Conservation (phyloP, 129 eudicot species). For the Escallonia rubra region DNA sequence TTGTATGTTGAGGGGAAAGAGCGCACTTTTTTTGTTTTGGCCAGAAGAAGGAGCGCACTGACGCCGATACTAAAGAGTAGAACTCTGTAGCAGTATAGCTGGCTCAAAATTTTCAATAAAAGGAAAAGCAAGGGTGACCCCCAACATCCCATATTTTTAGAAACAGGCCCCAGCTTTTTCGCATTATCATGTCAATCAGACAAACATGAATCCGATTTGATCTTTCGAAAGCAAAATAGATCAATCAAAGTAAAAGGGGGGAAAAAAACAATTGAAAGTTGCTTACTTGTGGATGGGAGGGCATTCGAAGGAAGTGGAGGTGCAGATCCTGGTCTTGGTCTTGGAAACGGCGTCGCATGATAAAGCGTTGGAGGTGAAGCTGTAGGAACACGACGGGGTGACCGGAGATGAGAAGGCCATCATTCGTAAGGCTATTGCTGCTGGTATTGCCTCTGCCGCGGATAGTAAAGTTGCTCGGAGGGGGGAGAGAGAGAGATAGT, state of each 20-base stretch:
- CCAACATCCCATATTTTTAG: not conserved
- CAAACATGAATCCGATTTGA: not conserved
- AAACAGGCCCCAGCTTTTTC: too few relatives aligned
- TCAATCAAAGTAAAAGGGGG: not conserved
- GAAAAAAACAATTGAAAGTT: not conserved
- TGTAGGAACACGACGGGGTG: constrained; percentile 27
- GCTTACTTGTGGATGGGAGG: constrained; percentile 25
- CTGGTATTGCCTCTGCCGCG: too few relatives aligned
- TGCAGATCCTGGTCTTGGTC: constrained; percentile 15
- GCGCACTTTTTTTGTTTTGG: too few relatives aligned
- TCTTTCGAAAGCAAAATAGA: not conserved
- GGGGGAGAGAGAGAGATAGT: too few relatives aligned
- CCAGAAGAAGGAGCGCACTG: too few relatives aligned
- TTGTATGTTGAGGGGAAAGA: too few relatives aligned
- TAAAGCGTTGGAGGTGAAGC: constrained; percentile 14
- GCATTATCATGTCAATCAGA: not conserved
- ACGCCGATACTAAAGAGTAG: too few relatives aligned
- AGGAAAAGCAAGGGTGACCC: not conserved
- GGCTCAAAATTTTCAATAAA: not conserved
- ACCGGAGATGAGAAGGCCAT: constrained; percentile 16
- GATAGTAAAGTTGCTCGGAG: too few relatives aligned
- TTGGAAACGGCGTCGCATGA: constrained; percentile 13
- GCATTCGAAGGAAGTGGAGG: constrained; percentile 26
- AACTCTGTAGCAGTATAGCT: too few relatives aligned
- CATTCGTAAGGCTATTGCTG: too few relatives aligned